Base-by-base conservation (phyloP, 345 rosid species). In the Cardiospermum halicacabum region DNA sequence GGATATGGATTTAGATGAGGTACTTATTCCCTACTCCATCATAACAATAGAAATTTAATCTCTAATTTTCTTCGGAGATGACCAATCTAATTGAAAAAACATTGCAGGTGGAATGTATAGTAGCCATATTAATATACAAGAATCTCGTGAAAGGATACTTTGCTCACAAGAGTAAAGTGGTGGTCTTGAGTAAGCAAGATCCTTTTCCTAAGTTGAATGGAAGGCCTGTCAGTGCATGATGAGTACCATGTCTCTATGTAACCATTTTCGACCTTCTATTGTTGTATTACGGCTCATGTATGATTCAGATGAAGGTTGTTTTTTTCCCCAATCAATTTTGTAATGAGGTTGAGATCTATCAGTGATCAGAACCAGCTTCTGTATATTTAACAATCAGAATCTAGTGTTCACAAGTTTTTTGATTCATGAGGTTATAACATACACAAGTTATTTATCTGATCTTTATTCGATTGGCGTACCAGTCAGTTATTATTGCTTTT, bases 1-100 rank as follows among this genome's bases (percentile, higher is more conserved):
- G 56, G 93, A 87, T 79, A 91, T 87, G 96, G 99, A 94, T 78
- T 72, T 84, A 40, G 97, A 94, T 19, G 99, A 94, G 99, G 96
- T 87, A 54, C 53, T 28, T 69, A 45, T 22, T 25, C 65, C 37
- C 55, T 3, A 31, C 7, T 37, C 61, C 39, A 34, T 61, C 4
- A 24, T 30, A 60, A 39, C 50, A 7, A 32, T 45, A 13, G 59
- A 15, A n/a, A 63, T 49, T 12, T 64, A 7, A 3, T 34, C 62
- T 65, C 32, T 47, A 67, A 50, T 24, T 28, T 10, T 37, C 39
- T 9, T 58, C n/a, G 32, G 3, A 2, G 31, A 36, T 58, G 50
- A n/a, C 50, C 24, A 13, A 24, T 36, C 67, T 50, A 22, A 66
- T 21, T 22, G 40, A 47, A 13, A 30, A 30, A 34, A 49, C 53